Evolutionary conservation across 306 rosid genomes (phyloP).

Genomic region (Chamaecrista fasciculata): DNA sequence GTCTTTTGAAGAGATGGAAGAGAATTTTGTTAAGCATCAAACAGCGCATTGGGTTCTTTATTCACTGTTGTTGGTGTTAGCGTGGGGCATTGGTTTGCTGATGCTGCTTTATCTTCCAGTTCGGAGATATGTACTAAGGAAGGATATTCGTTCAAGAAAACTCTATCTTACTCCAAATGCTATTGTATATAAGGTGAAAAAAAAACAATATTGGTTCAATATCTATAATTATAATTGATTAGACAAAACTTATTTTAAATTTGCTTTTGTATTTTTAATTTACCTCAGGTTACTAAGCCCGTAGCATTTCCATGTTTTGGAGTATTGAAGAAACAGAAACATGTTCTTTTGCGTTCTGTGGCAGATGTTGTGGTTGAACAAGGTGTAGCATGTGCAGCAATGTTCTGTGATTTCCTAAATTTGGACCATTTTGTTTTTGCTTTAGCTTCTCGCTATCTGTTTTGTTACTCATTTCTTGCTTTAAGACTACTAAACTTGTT

Average conservation of each 20-base stretch:
- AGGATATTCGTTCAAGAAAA: conserved; percentile 66
- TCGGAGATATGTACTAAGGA: conserved; percentile 62
- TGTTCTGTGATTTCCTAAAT: background rate
- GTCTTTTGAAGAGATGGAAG: conserved; percentile 75
- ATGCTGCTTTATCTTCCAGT: conserved; percentile 81
- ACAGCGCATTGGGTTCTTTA: conserved; percentile 78
- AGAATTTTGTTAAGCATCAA: conserved; percentile 58
- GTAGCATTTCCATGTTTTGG: conserved; percentile 94
- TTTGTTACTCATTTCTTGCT: background rate
- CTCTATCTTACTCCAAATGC: conserved; percentile 79
- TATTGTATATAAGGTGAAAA: conserved; percentile 68
- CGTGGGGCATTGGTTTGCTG: conserved; percentile 84
- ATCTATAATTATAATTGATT: background rate
- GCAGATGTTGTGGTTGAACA: conserved; percentile 90
- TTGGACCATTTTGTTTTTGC: background rate
- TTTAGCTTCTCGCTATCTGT: background rate
- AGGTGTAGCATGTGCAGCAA: conserved; percentile 65
- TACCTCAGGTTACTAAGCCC: conserved; percentile 71
- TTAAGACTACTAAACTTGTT: background rate
- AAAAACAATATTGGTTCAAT: background rate
- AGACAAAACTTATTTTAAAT: background rate
- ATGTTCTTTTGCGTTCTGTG: conserved; percentile 76
- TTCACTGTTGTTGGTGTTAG: conserved; percentile 64
- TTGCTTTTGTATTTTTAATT: conserved; percentile 27
- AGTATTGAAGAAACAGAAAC: conserved; percentile 83